phyloP scores from a whole-genome alignment of 441 rosid genomes.

The Gossypium schwendimanii region DNA sequence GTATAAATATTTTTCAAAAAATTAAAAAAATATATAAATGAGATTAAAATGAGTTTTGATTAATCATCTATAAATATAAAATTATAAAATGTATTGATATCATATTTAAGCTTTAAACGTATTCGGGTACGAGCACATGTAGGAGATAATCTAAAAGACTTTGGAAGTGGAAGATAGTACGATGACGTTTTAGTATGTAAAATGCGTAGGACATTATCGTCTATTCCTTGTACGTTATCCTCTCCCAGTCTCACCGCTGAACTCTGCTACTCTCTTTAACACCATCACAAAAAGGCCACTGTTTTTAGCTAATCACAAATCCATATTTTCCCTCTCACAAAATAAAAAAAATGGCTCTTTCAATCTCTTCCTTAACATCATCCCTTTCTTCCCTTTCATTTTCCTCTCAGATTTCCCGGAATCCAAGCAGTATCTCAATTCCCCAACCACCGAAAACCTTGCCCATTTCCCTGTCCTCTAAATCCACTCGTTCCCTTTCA shows the following conservation, averaged over 20 bases:
- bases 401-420: slow-evolving; percentile 59
- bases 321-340: not conserved
- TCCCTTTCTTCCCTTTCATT: slow-evolving; percentile 72
- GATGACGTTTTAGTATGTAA: not conserved
- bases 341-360: slow-evolving; percentile 41
- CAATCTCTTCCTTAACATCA: slow-evolving; percentile 53
- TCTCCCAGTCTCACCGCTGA: not conserved
- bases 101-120: too few species aligned
- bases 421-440: slow-evolving; percentile 35
- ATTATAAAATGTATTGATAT: too few species aligned
- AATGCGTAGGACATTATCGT: not conserved
- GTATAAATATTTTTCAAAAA: too few species aligned
- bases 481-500: slow-evolving; percentile 30
- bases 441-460: slow-evolving; percentile 20
- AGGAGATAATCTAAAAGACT: not conserved
- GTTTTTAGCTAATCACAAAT: not conserved
- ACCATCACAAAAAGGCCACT: not conserved
- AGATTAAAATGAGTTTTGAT: too few species aligned
- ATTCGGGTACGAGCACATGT: too few species aligned
- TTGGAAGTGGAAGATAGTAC: not conserved
- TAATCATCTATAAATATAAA: too few species aligned
- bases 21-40: too few species aligned
- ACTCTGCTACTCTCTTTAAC: not conserved
- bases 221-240: not conserved
- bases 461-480: slow-evolving; percentile 29